Conservation (phyloP, 2,329 filamentous ascomycete genomes). For the Elsinoe batatas region DNA sequence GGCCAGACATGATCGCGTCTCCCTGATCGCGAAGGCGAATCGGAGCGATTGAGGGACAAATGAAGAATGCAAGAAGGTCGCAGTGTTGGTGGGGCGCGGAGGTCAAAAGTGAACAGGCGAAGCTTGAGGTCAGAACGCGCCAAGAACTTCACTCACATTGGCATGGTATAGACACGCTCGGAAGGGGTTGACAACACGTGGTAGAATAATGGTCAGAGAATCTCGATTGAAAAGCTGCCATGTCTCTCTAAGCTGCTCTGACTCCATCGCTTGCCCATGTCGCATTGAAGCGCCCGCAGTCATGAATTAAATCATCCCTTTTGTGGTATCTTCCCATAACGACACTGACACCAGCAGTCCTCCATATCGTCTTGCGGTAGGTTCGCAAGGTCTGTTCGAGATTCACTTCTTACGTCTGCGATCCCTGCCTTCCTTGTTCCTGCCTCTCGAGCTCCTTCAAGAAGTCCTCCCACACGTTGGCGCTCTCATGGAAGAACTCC, state of each 20-base stretch:
- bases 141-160: background rate
- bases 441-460: constrained; percentile 77
- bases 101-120: background rate
- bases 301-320: background rate
- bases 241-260: background rate
- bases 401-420: background rate
- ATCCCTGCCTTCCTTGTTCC: constrained; percentile 26
- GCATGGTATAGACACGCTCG: background rate
- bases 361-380: background rate
- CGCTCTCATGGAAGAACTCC: constrained; percentile 70
- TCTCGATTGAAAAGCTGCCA: too few relatives aligned
- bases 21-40: background rate
- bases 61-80: background rate
- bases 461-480: constrained; percentile 81
- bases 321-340: background rate
- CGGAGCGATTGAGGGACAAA: background rate
- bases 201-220: background rate
- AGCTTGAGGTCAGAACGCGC: constrained; percentile 4
- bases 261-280: background rate
- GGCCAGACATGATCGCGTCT: background rate
- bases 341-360: background rate
- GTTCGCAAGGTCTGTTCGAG: too few relatives aligned
- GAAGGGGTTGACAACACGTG: background rate
- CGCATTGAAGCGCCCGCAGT: background rate
- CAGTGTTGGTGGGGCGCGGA: background rate